Evolutionary conservation across 208 protist genomes (phyloP).

Genomic region (Crithidia expoeki): DNA sequence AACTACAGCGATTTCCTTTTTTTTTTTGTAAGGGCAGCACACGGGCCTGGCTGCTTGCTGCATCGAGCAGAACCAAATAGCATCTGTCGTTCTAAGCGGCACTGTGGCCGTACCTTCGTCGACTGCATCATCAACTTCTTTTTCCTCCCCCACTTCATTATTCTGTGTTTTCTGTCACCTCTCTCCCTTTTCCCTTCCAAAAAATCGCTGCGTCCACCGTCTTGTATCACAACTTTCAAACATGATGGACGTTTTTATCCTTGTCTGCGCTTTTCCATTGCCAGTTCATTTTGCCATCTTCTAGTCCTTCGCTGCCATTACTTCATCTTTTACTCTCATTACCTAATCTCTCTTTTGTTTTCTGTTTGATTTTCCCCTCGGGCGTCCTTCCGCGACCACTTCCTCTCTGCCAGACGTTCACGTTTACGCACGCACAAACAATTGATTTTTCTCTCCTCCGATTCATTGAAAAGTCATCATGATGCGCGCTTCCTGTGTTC

Average conservation of each 20-base stretch:
- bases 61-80: no score
- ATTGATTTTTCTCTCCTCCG: conserved; percentile 4
- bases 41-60: no score
- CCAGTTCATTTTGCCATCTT: conserved; percentile 15
- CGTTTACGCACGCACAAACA: neutral
- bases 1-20: no score
- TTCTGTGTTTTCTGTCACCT: neutral
- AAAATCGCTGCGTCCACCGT: no score
- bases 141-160: no score
- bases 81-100: no score
- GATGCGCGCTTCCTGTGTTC: conserved; percentile 56
- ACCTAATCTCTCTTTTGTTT: conserved; percentile 12
- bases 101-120: no score
- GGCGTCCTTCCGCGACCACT: neutral
- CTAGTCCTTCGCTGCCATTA: conserved; percentile 17
- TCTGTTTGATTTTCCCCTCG: conserved; percentile 25
- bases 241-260: no score
- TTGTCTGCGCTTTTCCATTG: neutral
- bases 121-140: neutral
- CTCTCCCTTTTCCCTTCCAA: neutral
- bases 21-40: no score
- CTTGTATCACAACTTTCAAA: no score
- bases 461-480: conserved; percentile 17
- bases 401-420: no score
- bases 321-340: conserved; percentile 14